Evolutionary conservation across 2,329 filamentous ascomycete genomes (phyloP).

Genomic region (Bipolaris bicolor): DNA sequence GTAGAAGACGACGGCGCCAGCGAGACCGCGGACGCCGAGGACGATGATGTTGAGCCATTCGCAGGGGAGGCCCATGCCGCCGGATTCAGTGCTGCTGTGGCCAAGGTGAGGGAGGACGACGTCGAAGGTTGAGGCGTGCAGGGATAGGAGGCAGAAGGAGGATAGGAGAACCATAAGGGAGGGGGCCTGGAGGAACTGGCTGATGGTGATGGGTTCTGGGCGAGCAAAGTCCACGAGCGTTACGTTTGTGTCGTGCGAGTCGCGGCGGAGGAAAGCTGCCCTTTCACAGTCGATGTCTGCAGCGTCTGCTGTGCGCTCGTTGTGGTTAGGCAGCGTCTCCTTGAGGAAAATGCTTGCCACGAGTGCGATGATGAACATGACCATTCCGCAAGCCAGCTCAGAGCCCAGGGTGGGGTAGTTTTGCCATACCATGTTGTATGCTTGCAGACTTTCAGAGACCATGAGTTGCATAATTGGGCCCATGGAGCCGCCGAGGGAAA

Average conservation of each 20-base stretch:
- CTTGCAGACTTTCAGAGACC: constrained; percentile 51
- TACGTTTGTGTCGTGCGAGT: constrained; percentile 45
- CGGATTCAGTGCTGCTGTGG: constrained; percentile 53
- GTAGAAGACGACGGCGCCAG: constrained; percentile 49
- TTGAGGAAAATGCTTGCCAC: constrained; percentile 50
- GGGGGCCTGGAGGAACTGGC: constrained; percentile 55
- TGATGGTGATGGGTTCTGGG: constrained; percentile 52
- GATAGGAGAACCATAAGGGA: constrained; percentile 55
- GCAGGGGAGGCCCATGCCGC: constrained; percentile 56
- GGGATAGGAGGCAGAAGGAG: constrained; percentile 61
- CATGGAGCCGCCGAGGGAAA: constrained; percentile 54
- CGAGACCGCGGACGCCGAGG: constrained; percentile 51
- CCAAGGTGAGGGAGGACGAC: constrained; percentile 56
- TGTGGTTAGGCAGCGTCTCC: constrained; percentile 46
- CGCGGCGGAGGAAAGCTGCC: constrained; percentile 53
- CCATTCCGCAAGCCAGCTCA: constrained; percentile 52
- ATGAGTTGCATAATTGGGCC: constrained; percentile 54
- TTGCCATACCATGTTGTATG: constrained; percentile 51
- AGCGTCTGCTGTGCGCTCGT: constrained; percentile 23
- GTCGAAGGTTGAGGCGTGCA: constrained; percentile 61
- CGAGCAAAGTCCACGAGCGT: constrained; percentile 45
- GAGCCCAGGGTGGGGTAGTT: constrained; percentile 53
- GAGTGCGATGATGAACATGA: constrained; percentile 52
- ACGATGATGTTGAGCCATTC: constrained; percentile 52
- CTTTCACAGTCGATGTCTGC: constrained; percentile 53